phyloP scores from a whole-genome alignment of 208 protist species.

The Paratrypanosoma confusum region DNA sequence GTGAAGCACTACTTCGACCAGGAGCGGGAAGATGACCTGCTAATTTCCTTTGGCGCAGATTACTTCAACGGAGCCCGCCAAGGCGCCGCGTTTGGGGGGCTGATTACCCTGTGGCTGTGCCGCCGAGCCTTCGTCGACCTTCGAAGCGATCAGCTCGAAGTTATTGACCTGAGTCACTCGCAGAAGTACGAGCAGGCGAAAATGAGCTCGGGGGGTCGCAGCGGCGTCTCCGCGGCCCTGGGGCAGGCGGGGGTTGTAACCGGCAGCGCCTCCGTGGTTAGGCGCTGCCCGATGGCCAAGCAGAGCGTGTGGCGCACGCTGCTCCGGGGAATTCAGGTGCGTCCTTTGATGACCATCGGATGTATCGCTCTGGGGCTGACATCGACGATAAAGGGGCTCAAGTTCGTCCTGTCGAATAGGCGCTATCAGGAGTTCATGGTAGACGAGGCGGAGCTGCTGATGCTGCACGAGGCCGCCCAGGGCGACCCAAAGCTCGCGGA shows the following conservation, averaged over 20 bases:
- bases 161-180: constrained; percentile 26
- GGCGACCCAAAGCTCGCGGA: constrained; percentile 5
- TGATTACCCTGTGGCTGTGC: constrained; percentile 26
- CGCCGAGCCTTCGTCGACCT: constrained; percentile 31
- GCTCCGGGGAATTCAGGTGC: constrained; percentile 41
- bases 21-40: constrained; percentile 49
- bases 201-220: no score
- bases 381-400: constrained; percentile 43
- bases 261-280: neutral
- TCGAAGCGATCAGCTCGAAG: constrained; percentile 32
- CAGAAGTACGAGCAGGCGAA: no score
- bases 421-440: constrained; percentile 66
- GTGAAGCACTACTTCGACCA: constrained; percentile 21
- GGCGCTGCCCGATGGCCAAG: no score
- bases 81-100: constrained; percentile 28
- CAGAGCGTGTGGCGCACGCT: no score
- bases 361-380: constrained; percentile 50
- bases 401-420: constrained; percentile 49
- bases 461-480: constrained; percentile 21
- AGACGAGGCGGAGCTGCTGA: constrained; percentile 55
- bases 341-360: constrained; percentile 65
- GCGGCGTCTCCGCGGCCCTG: no score
- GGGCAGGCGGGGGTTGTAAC: no score
- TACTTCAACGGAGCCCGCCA: constrained; percentile 61
- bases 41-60: constrained; percentile 66